These are phyloP conservation scores for Beauveria varroae DNA, from an alignment of 2,329 filamentous ascomycete genomes.

Conservation along the genomic window DNA sequence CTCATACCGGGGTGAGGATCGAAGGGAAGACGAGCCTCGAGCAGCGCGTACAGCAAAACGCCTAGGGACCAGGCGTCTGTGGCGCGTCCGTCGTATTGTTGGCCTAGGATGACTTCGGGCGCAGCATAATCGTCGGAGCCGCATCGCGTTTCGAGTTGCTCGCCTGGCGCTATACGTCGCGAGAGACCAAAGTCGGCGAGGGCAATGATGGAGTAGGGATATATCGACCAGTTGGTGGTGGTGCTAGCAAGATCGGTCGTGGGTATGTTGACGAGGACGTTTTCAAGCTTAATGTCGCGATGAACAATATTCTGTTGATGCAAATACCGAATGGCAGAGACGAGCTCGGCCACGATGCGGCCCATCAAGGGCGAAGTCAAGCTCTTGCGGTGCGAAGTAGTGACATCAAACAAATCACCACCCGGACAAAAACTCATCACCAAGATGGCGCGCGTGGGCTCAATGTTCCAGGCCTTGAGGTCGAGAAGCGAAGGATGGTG, in stretches of 20 bases:
- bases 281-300: constrained; percentile 93
- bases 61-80: constrained; percentile 95
- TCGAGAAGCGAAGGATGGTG: constrained; percentile 86
- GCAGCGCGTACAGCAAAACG: constrained; percentile 83
- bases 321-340: constrained; percentile 78
- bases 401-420: constrained; percentile 90
- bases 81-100: constrained; percentile 84
- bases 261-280: constrained; percentile 84
- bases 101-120: constrained; percentile 91
- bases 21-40: constrained; percentile 90
- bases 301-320: constrained; percentile 85
- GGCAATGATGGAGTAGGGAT: constrained; percentile 77
- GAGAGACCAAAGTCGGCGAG: constrained; percentile 89
- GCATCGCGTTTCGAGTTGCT: constrained; percentile 86
- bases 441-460: constrained; percentile 72
- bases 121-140: constrained; percentile 96
- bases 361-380: constrained; percentile 64
- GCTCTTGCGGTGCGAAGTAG: constrained; percentile 61
- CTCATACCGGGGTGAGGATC: constrained; percentile 78
- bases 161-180: constrained; percentile 74
- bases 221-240: constrained; percentile 60
- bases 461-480: constrained; percentile 84
- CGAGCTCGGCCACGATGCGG: constrained; percentile 83
- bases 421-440: constrained; percentile 89
- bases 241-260: constrained; percentile 56